A percentile compares a stretch with the other conserved stretches of the same genome.
phyloP scores from a whole-genome alignment of 2,329 filamentous ascomycete genomes.

The Lojkania enalia region DNA sequence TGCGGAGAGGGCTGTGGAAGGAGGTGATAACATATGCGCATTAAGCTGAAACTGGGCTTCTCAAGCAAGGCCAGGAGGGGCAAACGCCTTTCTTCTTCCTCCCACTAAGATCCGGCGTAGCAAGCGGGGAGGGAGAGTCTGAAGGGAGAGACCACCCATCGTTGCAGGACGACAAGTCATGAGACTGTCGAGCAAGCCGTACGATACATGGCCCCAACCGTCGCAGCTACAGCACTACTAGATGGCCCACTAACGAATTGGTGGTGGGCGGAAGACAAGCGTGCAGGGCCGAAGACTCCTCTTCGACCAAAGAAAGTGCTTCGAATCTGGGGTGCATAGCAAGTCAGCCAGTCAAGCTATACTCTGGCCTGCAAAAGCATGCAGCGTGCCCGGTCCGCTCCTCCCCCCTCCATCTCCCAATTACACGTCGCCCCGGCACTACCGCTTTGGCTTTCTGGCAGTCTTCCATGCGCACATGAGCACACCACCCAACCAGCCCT shows the following conservation, averaged over 20 bases:
- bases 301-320: conserved; percentile 4
- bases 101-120: too few species aligned
- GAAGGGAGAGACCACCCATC: too few species aligned
- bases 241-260: conserved; percentile 7
- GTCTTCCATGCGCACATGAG: conserved; percentile 25
- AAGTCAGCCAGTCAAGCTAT: neutral
- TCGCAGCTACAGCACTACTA: conserved; percentile 5
- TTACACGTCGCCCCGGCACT: neutral
- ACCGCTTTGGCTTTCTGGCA: conserved; percentile 1
- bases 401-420: neutral
- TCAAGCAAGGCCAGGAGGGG: too few species aligned
- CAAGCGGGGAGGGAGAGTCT: too few species aligned
- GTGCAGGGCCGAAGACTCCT: conserved; percentile 3
- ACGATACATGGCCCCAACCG: conserved; percentile 12
- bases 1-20: too few species aligned
- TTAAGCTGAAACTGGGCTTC: too few species aligned
- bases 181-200: conserved; percentile 12
- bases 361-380: neutral
- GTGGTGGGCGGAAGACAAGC: conserved; percentile 2
- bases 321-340: conserved; percentile 24
- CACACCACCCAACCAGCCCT: conserved; percentile 22
- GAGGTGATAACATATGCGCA: too few species aligned
- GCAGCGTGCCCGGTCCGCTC: neutral
- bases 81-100: too few species aligned
- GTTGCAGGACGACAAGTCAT: conserved; percentile 20